Base-by-base conservation (phyloP, 768 basidiomycete species). In the Mycena galopus region DNA sequence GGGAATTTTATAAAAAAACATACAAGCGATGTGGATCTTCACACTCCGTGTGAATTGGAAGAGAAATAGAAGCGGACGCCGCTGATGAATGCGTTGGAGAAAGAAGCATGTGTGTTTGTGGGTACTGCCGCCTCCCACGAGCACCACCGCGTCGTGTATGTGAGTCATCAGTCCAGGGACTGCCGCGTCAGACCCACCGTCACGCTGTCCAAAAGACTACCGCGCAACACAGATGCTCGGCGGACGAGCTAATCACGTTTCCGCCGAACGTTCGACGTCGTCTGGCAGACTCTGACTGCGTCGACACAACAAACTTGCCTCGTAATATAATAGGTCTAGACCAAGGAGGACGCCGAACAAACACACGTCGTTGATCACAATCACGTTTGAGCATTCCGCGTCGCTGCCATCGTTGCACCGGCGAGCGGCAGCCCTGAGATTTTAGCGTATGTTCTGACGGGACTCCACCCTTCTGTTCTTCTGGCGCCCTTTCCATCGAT, bases 391-490 rank as follows among this genome's bases (percentile, higher is more conserved):
- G 25, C 25, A 10, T 51, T 51, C 50, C 50, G 50, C 3, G 12
- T 19, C 27, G 50, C 44, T 47, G 44, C 50, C 50, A 51, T 23
- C 50, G 50, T 27, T 47, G 44, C 50, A 25, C 50, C 4, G 23
- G 25, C 23, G 2, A 10, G 50, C 23, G 50, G 50, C 65, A 17
- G 3, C 17, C 65, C 55, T 67, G 65, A n/a, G 65, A 58, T 65
- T 35, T 58, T 55, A 4, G 17, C 10, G 25, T 6, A 33, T 50
- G 44, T 50, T 47, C 29, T 50, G 4, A n/a, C n/a, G 11, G 4
- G 2, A 37, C n/a, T 59, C 57, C 57, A 59, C n/a, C n/a, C 33
- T 37, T 59, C 57, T 59, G 57, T 37, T 59, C n/a, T 51, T 51
- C 50, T 51, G 6, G 19, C 50, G 29, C 25, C 17, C 39, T 25